Percentiles rank a stretch among this genome's conserved stretches.
Evolutionary conservation across 2,329 filamentous ascomycete species (phyloP).

Genomic region (Elsinoe fawcettii): DNA sequence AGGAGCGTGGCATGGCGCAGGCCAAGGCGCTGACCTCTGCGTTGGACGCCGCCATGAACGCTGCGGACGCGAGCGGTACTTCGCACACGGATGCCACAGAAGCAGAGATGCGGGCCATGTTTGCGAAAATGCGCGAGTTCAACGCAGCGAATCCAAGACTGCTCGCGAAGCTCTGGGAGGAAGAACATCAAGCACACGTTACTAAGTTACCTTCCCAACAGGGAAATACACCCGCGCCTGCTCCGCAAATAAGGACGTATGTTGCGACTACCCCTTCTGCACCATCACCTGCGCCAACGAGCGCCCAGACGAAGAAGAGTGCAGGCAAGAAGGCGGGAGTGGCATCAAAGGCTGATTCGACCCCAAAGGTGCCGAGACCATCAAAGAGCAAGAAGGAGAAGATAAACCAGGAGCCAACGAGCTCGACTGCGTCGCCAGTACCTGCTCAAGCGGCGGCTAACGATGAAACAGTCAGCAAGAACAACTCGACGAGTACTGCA

Average conservation of each 20-base stretch:
- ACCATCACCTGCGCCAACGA: background rate
- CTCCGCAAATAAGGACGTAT: background rate
- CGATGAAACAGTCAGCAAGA: background rate
- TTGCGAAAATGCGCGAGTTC: constrained; percentile 51
- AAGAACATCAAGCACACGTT: constrained; percentile 39
- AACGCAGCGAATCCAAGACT: constrained; percentile 48
- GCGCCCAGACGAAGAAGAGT: background rate
- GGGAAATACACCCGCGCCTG: background rate
- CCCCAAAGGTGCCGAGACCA: background rate
- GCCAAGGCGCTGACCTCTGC: constrained; percentile 13
- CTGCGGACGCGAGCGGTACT: constrained; percentile 17
- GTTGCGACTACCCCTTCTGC: background rate
- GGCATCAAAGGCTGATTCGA: background rate
- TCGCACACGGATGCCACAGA: constrained; percentile 35
- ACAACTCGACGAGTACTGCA: background rate
- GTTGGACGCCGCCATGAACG: constrained; percentile 1
- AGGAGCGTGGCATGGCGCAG: background rate
- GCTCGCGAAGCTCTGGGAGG: constrained; percentile 49
- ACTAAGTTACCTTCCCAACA: constrained; percentile 2
- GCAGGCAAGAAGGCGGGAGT: constrained; percentile 1
- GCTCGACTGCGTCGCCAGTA: background rate
- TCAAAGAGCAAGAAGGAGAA: background rate
- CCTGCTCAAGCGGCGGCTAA: background rate
- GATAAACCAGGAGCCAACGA: background rate
- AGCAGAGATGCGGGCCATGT: constrained; percentile 46